phyloP scores from a whole-genome alignment of 2,329 filamentous ascomycete species.

The Fusarium sublunatum region DNA sequence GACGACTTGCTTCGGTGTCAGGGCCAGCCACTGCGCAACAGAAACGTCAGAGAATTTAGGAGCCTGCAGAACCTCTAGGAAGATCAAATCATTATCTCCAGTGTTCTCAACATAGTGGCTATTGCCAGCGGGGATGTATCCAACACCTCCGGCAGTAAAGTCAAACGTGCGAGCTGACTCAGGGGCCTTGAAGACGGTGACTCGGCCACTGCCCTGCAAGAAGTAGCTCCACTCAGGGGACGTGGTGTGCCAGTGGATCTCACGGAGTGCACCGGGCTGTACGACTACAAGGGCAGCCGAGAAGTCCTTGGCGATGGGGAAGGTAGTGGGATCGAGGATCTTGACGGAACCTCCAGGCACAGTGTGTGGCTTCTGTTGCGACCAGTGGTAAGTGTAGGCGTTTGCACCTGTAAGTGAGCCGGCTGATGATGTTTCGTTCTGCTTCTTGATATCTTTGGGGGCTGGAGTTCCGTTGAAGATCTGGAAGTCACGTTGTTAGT shows the following conservation, averaged over 20 bases:
- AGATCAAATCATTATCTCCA: constrained; percentile 10
- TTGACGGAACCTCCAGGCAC: constrained; percentile 18
- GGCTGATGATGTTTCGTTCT: constrained; percentile 4
- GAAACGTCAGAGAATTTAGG: constrained; percentile 19
- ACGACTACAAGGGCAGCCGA: constrained; percentile 14
- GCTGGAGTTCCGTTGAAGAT: constrained; percentile 23
- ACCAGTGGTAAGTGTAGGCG: constrained; percentile 27
- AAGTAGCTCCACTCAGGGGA: constrained; percentile 25
- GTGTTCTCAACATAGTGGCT: constrained; percentile 25
- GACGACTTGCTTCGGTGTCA: constrained; percentile 15
- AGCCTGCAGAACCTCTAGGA: constrained; percentile 22
- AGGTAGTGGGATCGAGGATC: constrained; percentile 11
- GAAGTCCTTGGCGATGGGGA: constrained; percentile 15
- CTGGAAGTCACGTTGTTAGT: not conserved
- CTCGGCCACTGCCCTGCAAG: constrained; percentile 11
- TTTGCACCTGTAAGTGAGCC: not conserved
- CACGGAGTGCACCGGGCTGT: constrained; percentile 7
- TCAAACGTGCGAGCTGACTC: constrained; percentile 13
- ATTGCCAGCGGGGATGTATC: constrained; percentile 16
- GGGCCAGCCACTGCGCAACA: constrained; percentile 16
- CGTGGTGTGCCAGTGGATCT: constrained; percentile 23
- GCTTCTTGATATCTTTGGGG: constrained; percentile 14
- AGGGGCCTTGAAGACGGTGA: constrained; percentile 12
- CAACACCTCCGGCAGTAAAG: constrained; percentile 14
- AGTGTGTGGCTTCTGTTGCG: constrained; percentile 17